Conservation (phyloP, 352 stramenopile species). For the Phytophthora podocarpi region DNA sequence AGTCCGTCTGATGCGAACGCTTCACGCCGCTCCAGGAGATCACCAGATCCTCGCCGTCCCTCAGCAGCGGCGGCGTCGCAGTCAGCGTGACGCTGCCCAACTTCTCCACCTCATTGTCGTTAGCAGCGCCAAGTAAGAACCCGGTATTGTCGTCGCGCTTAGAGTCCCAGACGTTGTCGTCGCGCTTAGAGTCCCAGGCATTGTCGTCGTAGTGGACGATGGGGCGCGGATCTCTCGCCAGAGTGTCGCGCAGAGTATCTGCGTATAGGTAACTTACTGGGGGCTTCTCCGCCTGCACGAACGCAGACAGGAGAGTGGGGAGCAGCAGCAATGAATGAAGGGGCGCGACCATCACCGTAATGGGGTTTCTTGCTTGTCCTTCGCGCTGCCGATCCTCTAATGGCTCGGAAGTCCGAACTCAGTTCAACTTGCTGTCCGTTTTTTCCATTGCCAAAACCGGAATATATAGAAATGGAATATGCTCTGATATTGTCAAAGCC, state of each 20-base stretch:
- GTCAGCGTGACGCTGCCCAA: conserved; percentile 28
- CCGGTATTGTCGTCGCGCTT: conserved; percentile 10
- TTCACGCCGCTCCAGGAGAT: conserved; percentile 63
- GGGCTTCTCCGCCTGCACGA: conserved; percentile 22
- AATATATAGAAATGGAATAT: conserved; percentile 1
- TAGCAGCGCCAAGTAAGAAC: conserved; percentile 9
- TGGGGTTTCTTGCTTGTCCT: conserved; percentile 12
- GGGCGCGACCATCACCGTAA: conserved; percentile 18
- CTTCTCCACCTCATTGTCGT: neutral
- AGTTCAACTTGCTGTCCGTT: conserved; percentile 32
- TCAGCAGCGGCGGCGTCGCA: conserved; percentile 51
- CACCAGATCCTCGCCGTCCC: conserved; percentile 75
- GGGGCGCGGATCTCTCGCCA: conserved; percentile 7
- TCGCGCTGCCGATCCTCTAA: neutral
- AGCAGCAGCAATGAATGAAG: conserved; percentile 20
- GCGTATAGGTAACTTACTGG: conserved; percentile 23
- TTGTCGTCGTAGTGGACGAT: conserved; percentile 19
- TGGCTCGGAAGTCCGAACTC: conserved; percentile 18
- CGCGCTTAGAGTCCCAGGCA: conserved; percentile 26
- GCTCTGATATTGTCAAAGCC: conserved; percentile 1
- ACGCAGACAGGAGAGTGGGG: neutral
- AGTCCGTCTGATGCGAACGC: conserved; percentile 58
- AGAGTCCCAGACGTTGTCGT: conserved; percentile 30
- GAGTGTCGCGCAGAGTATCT: conserved; percentile 21
- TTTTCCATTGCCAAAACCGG: conserved; percentile 7